Conservation (phyloP, 1,284 basidiomycete species). For the Rhizoctonia solani region DNA sequence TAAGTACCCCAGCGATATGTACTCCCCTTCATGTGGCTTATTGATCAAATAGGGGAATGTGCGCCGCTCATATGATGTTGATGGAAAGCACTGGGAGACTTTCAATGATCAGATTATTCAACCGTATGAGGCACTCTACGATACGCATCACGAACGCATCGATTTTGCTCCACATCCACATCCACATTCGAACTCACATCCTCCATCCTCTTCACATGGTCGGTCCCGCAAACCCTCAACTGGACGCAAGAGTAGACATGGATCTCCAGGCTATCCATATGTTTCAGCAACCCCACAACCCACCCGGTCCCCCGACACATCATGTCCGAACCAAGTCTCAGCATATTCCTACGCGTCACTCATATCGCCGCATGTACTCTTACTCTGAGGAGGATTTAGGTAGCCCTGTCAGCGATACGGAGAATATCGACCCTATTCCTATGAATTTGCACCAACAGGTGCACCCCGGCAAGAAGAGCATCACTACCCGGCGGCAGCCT, state of each 20-base stretch:
- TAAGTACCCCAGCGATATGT: neutral
- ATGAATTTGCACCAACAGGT: constrained; percentile 17
- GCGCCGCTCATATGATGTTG: constrained; percentile 14
- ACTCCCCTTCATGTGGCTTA: neutral
- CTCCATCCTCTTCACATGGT: neutral
- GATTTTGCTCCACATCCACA: constrained; percentile 16
- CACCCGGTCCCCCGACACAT: neutral
- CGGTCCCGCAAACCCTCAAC: constrained; percentile 24
- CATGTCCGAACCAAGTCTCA: constrained; percentile 21
- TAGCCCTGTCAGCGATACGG: constrained; percentile 13
- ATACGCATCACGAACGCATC: constrained; percentile 14
- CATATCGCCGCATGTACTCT: constrained; percentile 15
- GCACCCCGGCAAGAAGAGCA: constrained; percentile 10
- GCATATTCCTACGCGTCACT: constrained; percentile 20
- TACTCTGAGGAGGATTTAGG: constrained; percentile 25
- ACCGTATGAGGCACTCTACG: constrained; percentile 15
- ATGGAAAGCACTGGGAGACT: constrained; percentile 26
- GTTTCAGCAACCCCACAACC: constrained; percentile 11
- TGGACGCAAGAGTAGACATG: constrained; percentile 22
- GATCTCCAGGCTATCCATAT: constrained; percentile 18
- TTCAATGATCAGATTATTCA: constrained; percentile 27
- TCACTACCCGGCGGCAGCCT: constrained; percentile 11
- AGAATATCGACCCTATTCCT: constrained; percentile 32
- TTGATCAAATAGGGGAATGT: constrained; percentile 19
- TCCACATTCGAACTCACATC: too few species aligned